phyloP scores from a whole-genome alignment of 1,139 yeast species.

The Geotrichum cucujoidarum region DNA sequence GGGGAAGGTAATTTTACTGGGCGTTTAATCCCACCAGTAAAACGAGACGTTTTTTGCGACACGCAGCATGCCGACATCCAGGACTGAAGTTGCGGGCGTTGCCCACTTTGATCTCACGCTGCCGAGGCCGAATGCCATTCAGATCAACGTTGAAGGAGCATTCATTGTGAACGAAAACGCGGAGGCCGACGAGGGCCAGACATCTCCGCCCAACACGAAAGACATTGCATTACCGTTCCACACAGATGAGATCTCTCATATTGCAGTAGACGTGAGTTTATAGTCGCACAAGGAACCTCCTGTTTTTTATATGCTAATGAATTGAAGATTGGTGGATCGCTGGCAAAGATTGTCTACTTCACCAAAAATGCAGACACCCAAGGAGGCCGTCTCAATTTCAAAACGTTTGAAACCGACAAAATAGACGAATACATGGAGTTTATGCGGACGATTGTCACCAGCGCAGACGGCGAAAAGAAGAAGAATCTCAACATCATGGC shows the following conservation, averaged over 20 bases:
- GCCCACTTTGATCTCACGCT: conserved; percentile 30
- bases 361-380: conserved; percentile 43
- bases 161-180: conserved; percentile 42
- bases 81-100: conserved; percentile 10
- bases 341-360: conserved; percentile 85
- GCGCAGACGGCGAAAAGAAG: conserved; percentile 28
- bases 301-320: too few species aligned
- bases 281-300: too few species aligned
- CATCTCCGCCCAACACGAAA: conserved; percentile 36
- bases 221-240: conserved; percentile 66
- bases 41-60: too few species aligned
- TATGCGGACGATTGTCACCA: conserved; percentile 48
- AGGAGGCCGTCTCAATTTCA: conserved; percentile 78
- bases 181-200: conserved; percentile 32
- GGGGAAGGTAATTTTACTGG: too few species aligned
- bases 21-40: too few species aligned
- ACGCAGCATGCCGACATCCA: not conserved
- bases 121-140: conserved; percentile 42
- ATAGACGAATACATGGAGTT: conserved; percentile 68
- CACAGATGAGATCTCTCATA: conserved; percentile 50
- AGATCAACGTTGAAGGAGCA: conserved; percentile 46
- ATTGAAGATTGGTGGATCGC: conserved; percentile 76
- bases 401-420: conserved; percentile 78
- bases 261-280: conserved; percentile 50
- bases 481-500: conserved; percentile 66